These are phyloP conservation scores for Fusarium pseudonygamai DNA, from an alignment of 2,329 filamentous ascomycete genomes.

Conservation along the genomic window DNA sequence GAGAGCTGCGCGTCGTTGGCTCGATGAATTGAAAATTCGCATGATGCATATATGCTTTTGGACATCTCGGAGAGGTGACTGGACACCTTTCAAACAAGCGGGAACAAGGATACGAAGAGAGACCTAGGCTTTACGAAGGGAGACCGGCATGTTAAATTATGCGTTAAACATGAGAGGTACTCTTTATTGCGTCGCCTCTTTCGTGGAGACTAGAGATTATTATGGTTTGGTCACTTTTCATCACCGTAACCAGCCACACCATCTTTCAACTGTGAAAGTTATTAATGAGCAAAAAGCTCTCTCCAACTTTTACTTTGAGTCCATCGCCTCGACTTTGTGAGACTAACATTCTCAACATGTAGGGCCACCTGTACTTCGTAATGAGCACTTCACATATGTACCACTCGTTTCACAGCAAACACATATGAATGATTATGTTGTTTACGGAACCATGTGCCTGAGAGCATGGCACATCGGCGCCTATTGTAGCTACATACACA, in stretches of 20 bases:
- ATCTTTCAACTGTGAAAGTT: background rate
- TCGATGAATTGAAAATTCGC: conserved; percentile 20
- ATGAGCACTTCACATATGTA: background rate
- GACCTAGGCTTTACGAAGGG: conserved; percentile 25
- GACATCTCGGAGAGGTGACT: background rate
- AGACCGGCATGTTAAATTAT: conserved; percentile 19
- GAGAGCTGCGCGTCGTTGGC: conserved; percentile 27
- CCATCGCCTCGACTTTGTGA: background rate
- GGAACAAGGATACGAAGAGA: conserved; percentile 16
- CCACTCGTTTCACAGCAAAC: background rate
- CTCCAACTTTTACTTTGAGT: background rate
- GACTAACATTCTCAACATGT: background rate
- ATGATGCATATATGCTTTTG: conserved; percentile 6
- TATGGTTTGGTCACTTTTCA: background rate
- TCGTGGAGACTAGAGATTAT: background rate
- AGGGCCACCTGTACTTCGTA: background rate
- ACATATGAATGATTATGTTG: background rate
- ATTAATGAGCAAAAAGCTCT: background rate
- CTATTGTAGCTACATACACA: background rate
- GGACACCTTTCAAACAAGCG: conserved; percentile 12
- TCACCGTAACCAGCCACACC: background rate
- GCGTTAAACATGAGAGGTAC: conserved; percentile 16
- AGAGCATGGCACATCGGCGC: background rate
- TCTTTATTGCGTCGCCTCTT: background rate
- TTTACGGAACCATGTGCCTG: background rate